Evolutionary conservation across 306 rosid species (phyloP).

Genomic region (Cicer bijugum): DNA sequence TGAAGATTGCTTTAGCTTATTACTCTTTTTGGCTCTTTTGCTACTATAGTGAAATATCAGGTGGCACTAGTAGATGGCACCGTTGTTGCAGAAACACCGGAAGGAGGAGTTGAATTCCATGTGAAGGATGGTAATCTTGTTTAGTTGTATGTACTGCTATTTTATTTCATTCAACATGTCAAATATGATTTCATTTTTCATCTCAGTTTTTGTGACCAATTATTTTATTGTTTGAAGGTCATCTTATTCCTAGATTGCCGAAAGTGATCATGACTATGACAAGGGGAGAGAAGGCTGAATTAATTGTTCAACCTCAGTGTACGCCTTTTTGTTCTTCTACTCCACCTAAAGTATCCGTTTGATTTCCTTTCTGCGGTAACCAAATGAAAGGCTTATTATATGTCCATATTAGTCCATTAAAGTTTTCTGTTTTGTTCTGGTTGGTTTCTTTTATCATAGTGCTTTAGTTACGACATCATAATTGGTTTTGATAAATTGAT

Average conservation of each 20-base stretch:
- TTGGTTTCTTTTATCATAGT: constrained; percentile 8
- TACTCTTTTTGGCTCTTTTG: constrained; percentile 29
- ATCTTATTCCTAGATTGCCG: constrained; percentile 56
- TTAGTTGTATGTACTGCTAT: constrained; percentile 22
- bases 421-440: constrained; percentile 24
- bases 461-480: constrained; percentile 16
- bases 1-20: constrained; percentile 30
- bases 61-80: constrained; percentile 60
- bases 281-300: constrained; percentile 68
- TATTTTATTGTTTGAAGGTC: constrained; percentile 53
- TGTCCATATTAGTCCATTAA: background rate
- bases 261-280: constrained; percentile 68
- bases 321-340: constrained; percentile 46
- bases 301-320: constrained; percentile 75
- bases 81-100: constrained; percentile 59
- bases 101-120: constrained; percentile 66
- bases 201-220: constrained; percentile 27
- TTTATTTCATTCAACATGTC: background rate
- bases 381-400: constrained; percentile 8
- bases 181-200: constrained; percentile 12
- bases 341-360: constrained; percentile 25
- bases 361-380: constrained; percentile 5
- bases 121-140: constrained; percentile 61
- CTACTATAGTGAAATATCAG: constrained; percentile 60
- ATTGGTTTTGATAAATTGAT: constrained; percentile 14